Evolutionary conservation across 2,329 filamentous ascomycete genomes (phyloP).

Genomic region (Xylaria multiplex): DNA sequence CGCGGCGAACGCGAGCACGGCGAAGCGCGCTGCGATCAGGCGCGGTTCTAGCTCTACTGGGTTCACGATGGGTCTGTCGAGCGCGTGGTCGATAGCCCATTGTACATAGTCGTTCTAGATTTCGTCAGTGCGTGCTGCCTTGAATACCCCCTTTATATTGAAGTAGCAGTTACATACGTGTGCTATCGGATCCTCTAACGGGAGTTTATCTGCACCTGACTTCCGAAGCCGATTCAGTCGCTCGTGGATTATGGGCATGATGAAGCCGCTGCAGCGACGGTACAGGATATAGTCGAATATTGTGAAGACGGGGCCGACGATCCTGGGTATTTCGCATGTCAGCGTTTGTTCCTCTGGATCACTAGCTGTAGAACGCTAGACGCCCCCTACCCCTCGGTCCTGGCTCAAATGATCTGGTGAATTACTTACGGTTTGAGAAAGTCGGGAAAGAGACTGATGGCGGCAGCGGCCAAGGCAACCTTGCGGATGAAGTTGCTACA

Average conservation of each 20-base stretch:
- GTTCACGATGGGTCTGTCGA: slow-evolving; percentile 43
- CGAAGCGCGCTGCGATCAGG: slow-evolving; percentile 50
- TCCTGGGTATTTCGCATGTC: slow-evolving; percentile 32
- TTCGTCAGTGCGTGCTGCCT: background rate
- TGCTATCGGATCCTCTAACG: slow-evolving; percentile 29
- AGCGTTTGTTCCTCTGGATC: background rate
- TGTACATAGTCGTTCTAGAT: slow-evolving; percentile 53
- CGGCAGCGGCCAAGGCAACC: slow-evolving; percentile 46
- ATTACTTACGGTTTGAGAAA: slow-evolving; percentile 48
- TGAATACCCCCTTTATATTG: background rate
- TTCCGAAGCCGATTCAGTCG: slow-evolving; percentile 41
- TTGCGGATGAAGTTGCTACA: slow-evolving; percentile 47
- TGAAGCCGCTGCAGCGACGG: slow-evolving; percentile 45
- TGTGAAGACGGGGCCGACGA: slow-evolving; percentile 47
- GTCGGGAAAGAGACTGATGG: slow-evolving; percentile 46
- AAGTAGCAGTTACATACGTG: slow-evolving; percentile 35
- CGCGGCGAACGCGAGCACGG: slow-evolving; percentile 51
- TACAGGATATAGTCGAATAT: slow-evolving; percentile 49
- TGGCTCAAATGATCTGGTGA: background rate
- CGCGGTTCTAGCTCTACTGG: slow-evolving; percentile 45
- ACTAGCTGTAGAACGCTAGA: background rate
- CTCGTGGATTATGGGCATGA: slow-evolving; percentile 50
- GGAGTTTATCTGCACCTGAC: slow-evolving; percentile 36
- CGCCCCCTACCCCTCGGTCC: no score
- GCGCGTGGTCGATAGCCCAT: slow-evolving; percentile 53